Conservation (phyloP, 805 yeast genomes). For the Danielia oregonensis region DNA sequence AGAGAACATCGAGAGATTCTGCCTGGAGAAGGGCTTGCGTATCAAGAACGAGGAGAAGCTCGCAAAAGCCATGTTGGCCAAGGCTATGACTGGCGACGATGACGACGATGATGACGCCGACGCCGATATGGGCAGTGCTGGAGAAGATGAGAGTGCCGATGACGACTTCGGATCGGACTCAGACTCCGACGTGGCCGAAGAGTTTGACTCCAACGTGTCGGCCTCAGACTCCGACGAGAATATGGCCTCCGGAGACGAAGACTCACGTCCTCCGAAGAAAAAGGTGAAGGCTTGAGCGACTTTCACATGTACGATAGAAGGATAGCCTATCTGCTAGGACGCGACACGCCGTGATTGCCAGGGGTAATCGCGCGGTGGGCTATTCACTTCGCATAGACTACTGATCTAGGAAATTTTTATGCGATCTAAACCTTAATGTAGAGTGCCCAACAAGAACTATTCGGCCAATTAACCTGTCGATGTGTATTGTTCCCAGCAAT, state of each 20-base stretch:
- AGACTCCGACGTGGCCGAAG: conserved; percentile 78
- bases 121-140: conserved; percentile 67
- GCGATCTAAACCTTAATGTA: too few species aligned
- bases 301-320: background rate
- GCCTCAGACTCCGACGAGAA: conserved; percentile 26
- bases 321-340: background rate
- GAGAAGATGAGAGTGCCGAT: conserved; percentile 73
- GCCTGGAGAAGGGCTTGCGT: conserved; percentile 70
- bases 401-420: too few species aligned
- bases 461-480: too few species aligned
- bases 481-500: too few species aligned
- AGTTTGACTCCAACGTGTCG: conserved; percentile 67
- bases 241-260: conserved; percentile 17
- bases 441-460: too few species aligned
- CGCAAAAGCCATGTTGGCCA: conserved; percentile 75
- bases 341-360: too few species aligned
- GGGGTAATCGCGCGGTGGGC: too few species aligned
- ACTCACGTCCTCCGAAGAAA: conserved; percentile 31
- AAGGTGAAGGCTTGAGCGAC: conserved; percentile 20
- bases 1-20: conserved; percentile 66
- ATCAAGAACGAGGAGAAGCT: conserved; percentile 88
- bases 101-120: conserved; percentile 50
- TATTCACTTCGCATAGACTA: too few species aligned
- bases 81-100: conserved; percentile 62
- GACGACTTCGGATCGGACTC: conserved; percentile 73